Conservation (phyloP, 768 basidiomycete genomes). For the Rubroboletus satanas region DNA sequence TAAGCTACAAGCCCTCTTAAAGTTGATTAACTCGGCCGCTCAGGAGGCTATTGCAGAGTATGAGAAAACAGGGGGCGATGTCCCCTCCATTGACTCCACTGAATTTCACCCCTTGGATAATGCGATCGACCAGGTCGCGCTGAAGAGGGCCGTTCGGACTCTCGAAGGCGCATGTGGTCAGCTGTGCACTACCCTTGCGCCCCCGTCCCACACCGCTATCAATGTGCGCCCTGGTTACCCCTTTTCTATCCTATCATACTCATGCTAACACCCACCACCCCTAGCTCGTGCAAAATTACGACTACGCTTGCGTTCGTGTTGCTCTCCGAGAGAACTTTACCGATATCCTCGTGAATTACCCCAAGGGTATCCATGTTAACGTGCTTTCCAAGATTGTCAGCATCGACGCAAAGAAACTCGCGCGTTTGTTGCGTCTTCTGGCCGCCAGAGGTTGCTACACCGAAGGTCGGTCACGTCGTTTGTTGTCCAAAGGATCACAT, state of each 20-base stretch:
- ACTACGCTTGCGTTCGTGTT: slow-evolving; percentile 29
- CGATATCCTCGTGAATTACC: slow-evolving; percentile 25
- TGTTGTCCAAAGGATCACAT: not conserved
- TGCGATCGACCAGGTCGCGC: slow-evolving; percentile 17
- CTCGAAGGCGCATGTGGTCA: slow-evolving; percentile 37
- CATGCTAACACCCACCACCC: not conserved
- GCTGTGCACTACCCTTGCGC: slow-evolving; percentile 33
- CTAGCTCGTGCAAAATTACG: slow-evolving; percentile 27
- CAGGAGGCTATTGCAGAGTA: slow-evolving; percentile 34
- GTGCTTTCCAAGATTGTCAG: slow-evolving; percentile 23
- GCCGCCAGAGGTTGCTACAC: slow-evolving; percentile 29
- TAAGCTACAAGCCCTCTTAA: slow-evolving; percentile 27
- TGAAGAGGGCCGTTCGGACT: slow-evolving; percentile 25
- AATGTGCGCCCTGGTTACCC: slow-evolving; percentile 24
- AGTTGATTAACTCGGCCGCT: slow-evolving; percentile 31
- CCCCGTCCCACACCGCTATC: slow-evolving; percentile 30
- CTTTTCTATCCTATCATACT: not conserved
- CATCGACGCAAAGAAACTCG: slow-evolving; percentile 28
- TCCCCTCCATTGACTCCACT: slow-evolving; percentile 35
- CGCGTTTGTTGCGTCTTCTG: slow-evolving; percentile 29
- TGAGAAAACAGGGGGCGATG: slow-evolving; percentile 20
- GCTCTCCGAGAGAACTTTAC: slow-evolving; percentile 28
- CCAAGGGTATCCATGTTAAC: slow-evolving; percentile 30
- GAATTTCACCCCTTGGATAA: slow-evolving; percentile 35
- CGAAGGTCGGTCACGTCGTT: slow-evolving; percentile 26